A percentile compares a stretch with the other conserved stretches of the same genome.
Conservation (phyloP, 2,329 filamentous ascomycete species). For the Dactylella cylindrospora region DNA sequence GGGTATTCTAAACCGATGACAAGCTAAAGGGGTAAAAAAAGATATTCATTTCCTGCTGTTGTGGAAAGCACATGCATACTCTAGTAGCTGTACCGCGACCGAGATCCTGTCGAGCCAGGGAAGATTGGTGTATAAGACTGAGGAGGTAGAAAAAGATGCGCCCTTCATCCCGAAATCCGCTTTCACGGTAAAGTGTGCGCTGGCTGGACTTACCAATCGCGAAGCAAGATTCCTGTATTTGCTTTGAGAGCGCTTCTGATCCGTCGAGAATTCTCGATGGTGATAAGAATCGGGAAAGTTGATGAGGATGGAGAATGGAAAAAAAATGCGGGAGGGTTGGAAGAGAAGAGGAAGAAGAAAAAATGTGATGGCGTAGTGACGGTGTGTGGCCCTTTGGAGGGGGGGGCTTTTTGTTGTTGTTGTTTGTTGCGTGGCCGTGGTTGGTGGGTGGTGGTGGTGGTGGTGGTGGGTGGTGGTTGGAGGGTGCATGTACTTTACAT, state of each 20-base stretch:
- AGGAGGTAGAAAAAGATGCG: slow-evolving; percentile 30
- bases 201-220: slow-evolving; percentile 30
- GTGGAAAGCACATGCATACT: slow-evolving; percentile 27
- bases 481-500: too few relatives aligned
- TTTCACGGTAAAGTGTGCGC: slow-evolving; percentile 25
- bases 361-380: slow-evolving; percentile 45
- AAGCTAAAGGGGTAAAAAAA: too few relatives aligned
- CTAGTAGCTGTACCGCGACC: slow-evolving; percentile 31
- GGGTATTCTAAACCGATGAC: too few relatives aligned
- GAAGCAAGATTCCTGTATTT: background rate
- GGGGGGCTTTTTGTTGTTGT: slow-evolving; percentile 34
- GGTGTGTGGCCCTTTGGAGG: too few relatives aligned
- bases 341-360: slow-evolving; percentile 13
- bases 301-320: slow-evolving; percentile 30
- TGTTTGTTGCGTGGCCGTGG: slow-evolving; percentile 15
- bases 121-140: slow-evolving; percentile 37
- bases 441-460: slow-evolving; percentile 32
- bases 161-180: slow-evolving; percentile 22
- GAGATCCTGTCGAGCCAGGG: slow-evolving; percentile 41
- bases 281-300: slow-evolving; percentile 25
- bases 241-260: slow-evolving; percentile 18
- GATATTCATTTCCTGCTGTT: slow-evolving; percentile 16
- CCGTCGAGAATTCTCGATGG: slow-evolving; percentile 13
- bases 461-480: slow-evolving; percentile 44
- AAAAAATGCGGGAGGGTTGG: slow-evolving; percentile 43